Base-by-base conservation (phyloP, 306 rosid genomes). In the Glycine latifolia region DNA sequence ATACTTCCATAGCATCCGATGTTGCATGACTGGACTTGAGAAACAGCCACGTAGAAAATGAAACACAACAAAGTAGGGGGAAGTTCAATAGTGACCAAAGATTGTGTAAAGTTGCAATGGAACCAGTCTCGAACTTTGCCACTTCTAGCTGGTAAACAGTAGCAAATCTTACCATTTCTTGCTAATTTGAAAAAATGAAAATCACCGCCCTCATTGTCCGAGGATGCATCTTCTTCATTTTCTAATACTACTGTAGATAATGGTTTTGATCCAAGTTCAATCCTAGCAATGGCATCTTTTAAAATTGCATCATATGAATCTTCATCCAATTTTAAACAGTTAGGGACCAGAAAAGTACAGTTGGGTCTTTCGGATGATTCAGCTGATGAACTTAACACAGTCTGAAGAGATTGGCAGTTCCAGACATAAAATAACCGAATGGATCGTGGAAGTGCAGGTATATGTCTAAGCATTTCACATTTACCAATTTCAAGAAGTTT, bases 361-460 rank as follows among this genome's bases (percentile, higher is more conserved):
- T 0, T n/a, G 16, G 4, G 2, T 12, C 13, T 46, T 33, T n/a
- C 13, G 4, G 12, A 8, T 35, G 53, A 58, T 52, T 53, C 58
- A 4, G 0, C 43, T 0, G 0, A 3, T 26, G 66, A 35, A 26
- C 43, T 67, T 10, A 16, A 37, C 13, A 71, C 44, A 15, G n/a
- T 61, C 55, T 62, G 14, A 31, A 83, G 53, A 48, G 66, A 46
- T 1, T 6, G 12, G 8, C 71, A 68, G 3, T 16, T 2, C 6
- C 56, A 2, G 11, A 43, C 67, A 33, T 0, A 0, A 1, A 82
- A 48, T 8, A 0, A 11, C 14, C 8, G 1, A 17, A 76, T 5
- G 66, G 44, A 82, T 3, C 20, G 56, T 12, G 77, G 82, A 83
- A 78, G 71, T 1, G 44, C 44, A 39, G 44, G 44, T 39, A 39